A percentile compares a stretch with the other conserved stretches of the same genome.
These are phyloP conservation scores for Tetradesmus lagerheimii DNA, from an alignment of 139 green algal genomes.

Conservation along the genomic window DNA sequence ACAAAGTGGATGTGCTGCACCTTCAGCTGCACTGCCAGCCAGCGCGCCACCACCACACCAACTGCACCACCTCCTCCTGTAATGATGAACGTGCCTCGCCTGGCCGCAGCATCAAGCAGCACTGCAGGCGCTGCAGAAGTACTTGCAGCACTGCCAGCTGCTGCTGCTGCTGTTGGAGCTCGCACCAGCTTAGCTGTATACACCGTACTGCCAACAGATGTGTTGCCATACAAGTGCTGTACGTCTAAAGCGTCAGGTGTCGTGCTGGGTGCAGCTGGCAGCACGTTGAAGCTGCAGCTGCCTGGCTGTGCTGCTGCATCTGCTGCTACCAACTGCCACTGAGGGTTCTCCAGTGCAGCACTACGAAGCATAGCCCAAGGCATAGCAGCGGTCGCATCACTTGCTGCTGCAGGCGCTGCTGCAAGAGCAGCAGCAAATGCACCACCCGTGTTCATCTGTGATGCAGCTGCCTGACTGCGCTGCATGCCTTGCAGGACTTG, in stretches of 20 bases:
- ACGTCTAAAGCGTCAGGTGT: not conserved
- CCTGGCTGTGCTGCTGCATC: not conserved
- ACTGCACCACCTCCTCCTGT: slow-evolving; percentile 60
- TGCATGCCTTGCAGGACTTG: slow-evolving; percentile 23
- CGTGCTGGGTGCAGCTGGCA: not conserved
- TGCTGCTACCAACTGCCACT: not conserved
- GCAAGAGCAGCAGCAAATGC: not conserved
- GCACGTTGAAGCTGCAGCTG: not conserved
- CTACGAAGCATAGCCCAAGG: slow-evolving; percentile 24
- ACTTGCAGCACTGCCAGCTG: not conserved
- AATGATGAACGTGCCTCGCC: slow-evolving; percentile 55
- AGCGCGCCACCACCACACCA: slow-evolving; percentile 49
- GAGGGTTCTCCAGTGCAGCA: slow-evolving; percentile 14
- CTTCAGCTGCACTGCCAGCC: slow-evolving; percentile 44
- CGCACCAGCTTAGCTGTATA: not conserved
- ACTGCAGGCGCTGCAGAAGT: not conserved
- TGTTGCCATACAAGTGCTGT: slow-evolving; percentile 28
- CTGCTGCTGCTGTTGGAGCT: not conserved
- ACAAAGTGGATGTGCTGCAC: slow-evolving; percentile 59
- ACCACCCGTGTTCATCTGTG: not conserved
- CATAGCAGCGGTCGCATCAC: not conserved
- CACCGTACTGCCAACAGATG: not conserved
- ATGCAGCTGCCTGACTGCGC: not conserved
- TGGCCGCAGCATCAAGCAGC: not conserved
- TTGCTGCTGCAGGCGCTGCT: not conserved